Evolutionary conservation across 305 asterid species (phyloP).

Genomic region (Plantago lanceolata): DNA sequence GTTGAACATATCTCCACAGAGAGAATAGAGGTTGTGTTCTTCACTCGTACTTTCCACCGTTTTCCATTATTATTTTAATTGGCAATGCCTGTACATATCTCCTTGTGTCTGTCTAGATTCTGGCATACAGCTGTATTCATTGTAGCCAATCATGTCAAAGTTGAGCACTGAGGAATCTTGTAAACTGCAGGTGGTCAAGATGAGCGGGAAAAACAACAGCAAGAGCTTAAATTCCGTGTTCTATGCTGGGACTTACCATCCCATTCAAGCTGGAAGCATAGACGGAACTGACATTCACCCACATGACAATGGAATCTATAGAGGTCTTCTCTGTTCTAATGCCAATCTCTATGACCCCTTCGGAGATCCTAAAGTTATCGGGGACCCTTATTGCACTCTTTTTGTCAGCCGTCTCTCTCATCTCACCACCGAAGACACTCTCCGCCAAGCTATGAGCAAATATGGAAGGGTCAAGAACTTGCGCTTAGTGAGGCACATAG

Average conservation of each 20-base stretch:
- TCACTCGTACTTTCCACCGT: background rate
- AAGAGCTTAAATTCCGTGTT: slow-evolving; percentile 56
- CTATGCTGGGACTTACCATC: slow-evolving; percentile 77
- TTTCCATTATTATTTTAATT: background rate
- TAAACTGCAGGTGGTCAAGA: slow-evolving; percentile 9
- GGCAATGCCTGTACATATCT: background rate
- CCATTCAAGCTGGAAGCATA: slow-evolving; percentile 93
- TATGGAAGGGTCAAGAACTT: slow-evolving; percentile 76
- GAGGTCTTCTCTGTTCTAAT: slow-evolving; percentile 83
- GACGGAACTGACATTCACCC: slow-evolving; percentile 86
- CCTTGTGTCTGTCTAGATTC: background rate
- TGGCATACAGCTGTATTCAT: background rate
- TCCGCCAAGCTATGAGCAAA: slow-evolving; percentile 72
- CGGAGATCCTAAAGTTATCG: slow-evolving; percentile 71
- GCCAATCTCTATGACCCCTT: slow-evolving; percentile 87
- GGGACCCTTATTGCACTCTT: slow-evolving; percentile 83
- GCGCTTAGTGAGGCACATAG: slow-evolving; percentile 84
- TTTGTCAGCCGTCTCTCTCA: slow-evolving; percentile 82
- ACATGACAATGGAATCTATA: slow-evolving; percentile 74
- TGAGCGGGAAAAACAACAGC: slow-evolving; percentile 24
- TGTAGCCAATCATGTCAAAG: background rate
- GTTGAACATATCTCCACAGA: too few species aligned
- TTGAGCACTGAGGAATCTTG: background rate
- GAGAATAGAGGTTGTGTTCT: too few species aligned
- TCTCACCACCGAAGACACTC: slow-evolving; percentile 69